Conservation (phyloP, 1,284 basidiomycete genomes). For the Ganoderma leucocontextum region DNA sequence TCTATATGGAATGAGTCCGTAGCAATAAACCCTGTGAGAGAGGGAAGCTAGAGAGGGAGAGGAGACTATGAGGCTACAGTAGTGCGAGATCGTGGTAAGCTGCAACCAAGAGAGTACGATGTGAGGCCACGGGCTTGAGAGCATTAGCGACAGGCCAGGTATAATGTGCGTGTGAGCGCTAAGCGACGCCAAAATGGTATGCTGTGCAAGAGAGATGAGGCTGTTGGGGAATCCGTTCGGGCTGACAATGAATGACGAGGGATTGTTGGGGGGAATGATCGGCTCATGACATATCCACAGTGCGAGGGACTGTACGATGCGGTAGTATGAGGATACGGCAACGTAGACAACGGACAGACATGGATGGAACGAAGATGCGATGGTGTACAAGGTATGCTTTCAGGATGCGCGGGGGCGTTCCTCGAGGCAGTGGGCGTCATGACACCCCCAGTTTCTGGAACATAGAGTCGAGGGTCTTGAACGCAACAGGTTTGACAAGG, state of each 20-base stretch:
- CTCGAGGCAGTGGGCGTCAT: constrained; percentile 40
- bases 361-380: constrained; percentile 5
- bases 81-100: constrained; percentile 21
- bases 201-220: constrained; percentile 12
- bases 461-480: constrained; percentile 88
- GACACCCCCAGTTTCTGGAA: constrained; percentile 80
- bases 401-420: not conserved
- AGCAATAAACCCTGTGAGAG: constrained; percentile 15
- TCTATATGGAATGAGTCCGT: constrained; percentile 24
- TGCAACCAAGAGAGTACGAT: constrained; percentile 21
- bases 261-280: not conserved
- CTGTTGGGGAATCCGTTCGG: constrained; percentile 1
- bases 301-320: not conserved
- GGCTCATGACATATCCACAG: not conserved
- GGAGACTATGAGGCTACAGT: constrained; percentile 28
- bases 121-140: not conserved
- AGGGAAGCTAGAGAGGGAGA: not conserved
- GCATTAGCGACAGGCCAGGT: constrained; percentile 16
- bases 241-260: constrained; percentile 3
- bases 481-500: constrained; percentile 91
- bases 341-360: not conserved
- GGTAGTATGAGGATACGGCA: not conserved
- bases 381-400: constrained; percentile 4
- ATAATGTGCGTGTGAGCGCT: constrained; percentile 1
- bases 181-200: constrained; percentile 16